phyloP scores from a whole-genome alignment of 164 flowering plant species.

The Vitis amurensis region DNA sequence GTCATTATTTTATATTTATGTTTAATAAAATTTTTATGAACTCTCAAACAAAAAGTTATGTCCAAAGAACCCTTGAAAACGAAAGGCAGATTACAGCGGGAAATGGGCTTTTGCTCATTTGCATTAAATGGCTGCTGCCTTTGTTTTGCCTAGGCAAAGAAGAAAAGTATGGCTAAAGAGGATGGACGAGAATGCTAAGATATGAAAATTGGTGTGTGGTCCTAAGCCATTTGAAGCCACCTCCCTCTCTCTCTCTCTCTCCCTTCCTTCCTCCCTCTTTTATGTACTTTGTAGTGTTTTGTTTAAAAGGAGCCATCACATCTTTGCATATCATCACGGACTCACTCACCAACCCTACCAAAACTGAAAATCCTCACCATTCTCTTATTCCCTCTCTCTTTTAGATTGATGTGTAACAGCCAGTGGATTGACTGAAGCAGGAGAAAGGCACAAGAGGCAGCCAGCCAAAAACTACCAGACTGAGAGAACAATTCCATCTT shows the following conservation, averaged over 20 bases:
- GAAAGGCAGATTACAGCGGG: background rate
- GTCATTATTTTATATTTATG: no score
- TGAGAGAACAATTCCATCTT: conserved; percentile 1
- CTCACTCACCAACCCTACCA: background rate
- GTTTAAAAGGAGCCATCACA: no score
- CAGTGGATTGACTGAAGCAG: background rate
- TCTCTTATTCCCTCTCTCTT: no score
- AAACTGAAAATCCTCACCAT: no score
- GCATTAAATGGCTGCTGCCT: conserved; percentile 15
- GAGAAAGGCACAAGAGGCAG: background rate
- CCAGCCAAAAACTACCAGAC: background rate
- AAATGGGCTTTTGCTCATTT: background rate
- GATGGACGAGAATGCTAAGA: background rate
- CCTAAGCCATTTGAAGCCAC: background rate
- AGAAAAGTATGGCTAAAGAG: background rate
- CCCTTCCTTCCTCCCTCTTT: background rate
- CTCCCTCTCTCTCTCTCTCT: background rate
- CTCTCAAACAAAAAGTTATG: no score
- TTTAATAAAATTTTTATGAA: no score
- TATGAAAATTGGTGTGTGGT: background rate
- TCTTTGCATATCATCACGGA: no score
- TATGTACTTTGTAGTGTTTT: background rate
- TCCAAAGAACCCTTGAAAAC: background rate
- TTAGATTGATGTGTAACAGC: no score
- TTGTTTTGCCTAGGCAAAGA: conserved; percentile 3